These are phyloP conservation scores for Beauveria pseudobassiana DNA, from an alignment of 2,329 filamentous ascomycete species.

Conservation along the genomic window DNA sequence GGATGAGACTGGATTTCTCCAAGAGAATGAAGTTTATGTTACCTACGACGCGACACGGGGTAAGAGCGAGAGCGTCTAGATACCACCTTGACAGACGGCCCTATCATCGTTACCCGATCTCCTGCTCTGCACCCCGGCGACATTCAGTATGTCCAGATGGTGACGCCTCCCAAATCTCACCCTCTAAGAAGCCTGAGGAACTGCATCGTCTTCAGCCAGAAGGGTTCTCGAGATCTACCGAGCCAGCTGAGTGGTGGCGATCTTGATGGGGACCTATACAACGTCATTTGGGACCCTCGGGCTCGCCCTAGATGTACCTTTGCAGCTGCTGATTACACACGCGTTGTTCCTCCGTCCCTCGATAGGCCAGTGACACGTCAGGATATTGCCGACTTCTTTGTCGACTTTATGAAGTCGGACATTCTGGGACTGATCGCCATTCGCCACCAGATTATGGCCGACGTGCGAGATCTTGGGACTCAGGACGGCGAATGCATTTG, in stretches of 20 bases:
- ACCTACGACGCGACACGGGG: constrained; percentile 37
- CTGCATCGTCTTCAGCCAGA: constrained; percentile 70
- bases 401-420: constrained; percentile 67
- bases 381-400: constrained; percentile 75
- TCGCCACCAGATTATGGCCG: constrained; percentile 57
- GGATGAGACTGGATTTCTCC: constrained; percentile 67
- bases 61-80: constrained; percentile 20
- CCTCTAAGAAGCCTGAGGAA: constrained; percentile 58
- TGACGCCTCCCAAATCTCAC: constrained; percentile 51
- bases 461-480: constrained; percentile 46
- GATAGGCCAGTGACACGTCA: constrained; percentile 46
- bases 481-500: constrained; percentile 40
- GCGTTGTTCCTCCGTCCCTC: constrained; percentile 48
- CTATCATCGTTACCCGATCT: constrained; percentile 62
- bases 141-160: constrained; percentile 57
- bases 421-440: constrained; percentile 60
- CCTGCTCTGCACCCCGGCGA: constrained; percentile 79
- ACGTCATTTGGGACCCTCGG: constrained; percentile 63
- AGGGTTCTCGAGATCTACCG: constrained; percentile 64
- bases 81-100: constrained; percentile 25
- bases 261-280: constrained; percentile 75
- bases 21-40: constrained; percentile 62
- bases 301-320: constrained; percentile 38
- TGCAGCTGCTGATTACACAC: constrained; percentile 61
- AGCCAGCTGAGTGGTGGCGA: constrained; percentile 76